Conservation (phyloP, 2,329 filamentous ascomycete species). For the Diaporthe sp. region DNA sequence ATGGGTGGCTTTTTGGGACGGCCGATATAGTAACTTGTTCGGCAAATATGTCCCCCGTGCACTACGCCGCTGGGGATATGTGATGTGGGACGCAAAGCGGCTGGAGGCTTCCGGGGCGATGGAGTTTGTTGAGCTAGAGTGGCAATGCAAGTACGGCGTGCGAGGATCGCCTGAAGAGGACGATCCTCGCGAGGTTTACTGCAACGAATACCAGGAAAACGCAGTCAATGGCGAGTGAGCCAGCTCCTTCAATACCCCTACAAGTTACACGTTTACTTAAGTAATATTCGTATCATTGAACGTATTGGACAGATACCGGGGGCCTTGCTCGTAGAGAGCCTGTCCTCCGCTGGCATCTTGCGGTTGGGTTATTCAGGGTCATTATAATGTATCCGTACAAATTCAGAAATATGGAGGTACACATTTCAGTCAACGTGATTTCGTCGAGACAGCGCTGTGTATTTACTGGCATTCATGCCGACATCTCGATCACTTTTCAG, state of each 20-base stretch:
- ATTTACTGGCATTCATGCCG: not conserved
- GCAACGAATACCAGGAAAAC: too few species aligned
- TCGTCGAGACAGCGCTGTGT: not conserved
- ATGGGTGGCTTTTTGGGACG: slow-evolving; percentile 6
- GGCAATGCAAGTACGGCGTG: slow-evolving; percentile 6
- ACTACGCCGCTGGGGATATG: slow-evolving; percentile 10
- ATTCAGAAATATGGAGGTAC: accelerated
- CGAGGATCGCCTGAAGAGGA: not conserved
- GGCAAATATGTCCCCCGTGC: not conserved
- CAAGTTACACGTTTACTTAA: too few species aligned
- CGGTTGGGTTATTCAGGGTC: too few species aligned
- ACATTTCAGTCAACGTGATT: too few species aligned
- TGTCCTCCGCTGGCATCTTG: too few species aligned
- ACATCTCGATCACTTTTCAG: not conserved
- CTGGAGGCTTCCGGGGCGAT: slow-evolving; percentile 7
- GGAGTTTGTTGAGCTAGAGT: slow-evolving; percentile 9
- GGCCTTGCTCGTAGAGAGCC: too few species aligned
- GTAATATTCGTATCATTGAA: too few species aligned
- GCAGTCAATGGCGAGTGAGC: too few species aligned
- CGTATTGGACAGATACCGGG: too few species aligned
- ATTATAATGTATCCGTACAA: too few species aligned
- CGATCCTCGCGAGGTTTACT: not conserved
- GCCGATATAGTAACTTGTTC: not conserved
- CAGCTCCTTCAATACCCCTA: too few species aligned
- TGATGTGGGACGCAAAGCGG: slow-evolving; percentile 6